Conservation (phyloP, 164 flowering plant species). For the Platanus orientalis region DNA sequence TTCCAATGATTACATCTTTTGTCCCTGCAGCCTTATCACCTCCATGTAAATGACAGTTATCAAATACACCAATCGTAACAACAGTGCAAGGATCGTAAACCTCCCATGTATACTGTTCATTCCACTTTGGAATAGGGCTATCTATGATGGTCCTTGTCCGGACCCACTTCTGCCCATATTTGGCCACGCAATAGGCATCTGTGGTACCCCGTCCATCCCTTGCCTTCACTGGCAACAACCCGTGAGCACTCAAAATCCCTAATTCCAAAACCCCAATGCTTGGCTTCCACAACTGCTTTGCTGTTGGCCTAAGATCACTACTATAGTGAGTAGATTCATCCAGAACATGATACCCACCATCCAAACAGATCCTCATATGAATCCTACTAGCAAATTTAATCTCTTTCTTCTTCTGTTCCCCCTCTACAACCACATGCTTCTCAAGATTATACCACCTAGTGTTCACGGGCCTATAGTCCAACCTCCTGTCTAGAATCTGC, state of each 20-base stretch:
- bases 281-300: slow-evolving; percentile 61
- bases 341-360: slow-evolving; percentile 81
- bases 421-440: slow-evolving; percentile 56
- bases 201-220: slow-evolving; percentile 63
- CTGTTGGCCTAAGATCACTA: slow-evolving; percentile 74
- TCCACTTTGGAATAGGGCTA: slow-evolving; percentile 60
- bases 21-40: slow-evolving; percentile 43
- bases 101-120: slow-evolving; percentile 85
- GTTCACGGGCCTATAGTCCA: slow-evolving; percentile 54
- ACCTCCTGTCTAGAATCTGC: slow-evolving; percentile 40
- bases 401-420: slow-evolving; percentile 48
- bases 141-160: slow-evolving; percentile 75
- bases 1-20: slow-evolving; percentile 75
- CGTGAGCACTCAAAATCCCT: slow-evolving; percentile 62
- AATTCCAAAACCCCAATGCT: slow-evolving; percentile 73
- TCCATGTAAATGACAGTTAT: slow-evolving; percentile 61
- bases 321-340: slow-evolving; percentile 82
- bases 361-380: slow-evolving; percentile 62
- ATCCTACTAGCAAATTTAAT: slow-evolving; percentile 60
- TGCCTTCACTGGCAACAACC: slow-evolving; percentile 63
- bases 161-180: slow-evolving; percentile 85
- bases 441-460: slow-evolving; percentile 69
- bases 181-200: slow-evolving; percentile 82
- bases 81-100: slow-evolving; percentile 81
- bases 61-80: slow-evolving; percentile 69